Base-by-base conservation (phyloP, 148 eudicot species). In the Selenicereus undatus region DNA sequence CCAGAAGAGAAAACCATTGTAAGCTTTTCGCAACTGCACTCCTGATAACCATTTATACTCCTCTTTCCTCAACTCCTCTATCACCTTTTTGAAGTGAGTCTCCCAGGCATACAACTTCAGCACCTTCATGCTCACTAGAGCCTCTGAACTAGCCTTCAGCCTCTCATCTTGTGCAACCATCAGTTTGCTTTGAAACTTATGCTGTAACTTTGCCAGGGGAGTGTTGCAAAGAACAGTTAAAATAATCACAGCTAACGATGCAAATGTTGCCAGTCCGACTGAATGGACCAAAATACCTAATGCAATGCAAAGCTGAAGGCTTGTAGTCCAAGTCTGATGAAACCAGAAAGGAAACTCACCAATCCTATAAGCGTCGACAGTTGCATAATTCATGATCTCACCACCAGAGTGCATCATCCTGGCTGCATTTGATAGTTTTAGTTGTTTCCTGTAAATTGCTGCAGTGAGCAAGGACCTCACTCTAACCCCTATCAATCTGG, bases 61-160 rank as follows among this genome's bases (percentile, higher is more conserved):
- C 12, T 79, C 84, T 68, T 82, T 70, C 87, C 98, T 91, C 75
- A 95, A 62, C 14, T 83, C 88, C 70, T 93, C 91, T 20, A 93
- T 90, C 18, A 82, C 90, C 51, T 87, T 81, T 82, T 85, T 93
- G 81, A 95, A 90, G 88, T 93, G 94, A 45, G 82, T 88, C 78
- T 95, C 98, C 98, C 98, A 93, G 12, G 97, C 98, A 74, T 95
- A 95, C 66, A 95, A 64, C 81, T 93, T 95, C 74, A 95, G 84
- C 74, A 88, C 88, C 80, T 88, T 95, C 96, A 95, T 95, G 83
- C 89, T 93, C 83, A 89, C 88, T 18, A 95, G 94, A 56, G 96
- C 91, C 81, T 93, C 95, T n/a, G 90, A 83, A 65, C 79, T 87
- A 66, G 91, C 90, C 80, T 93, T 93, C 64, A 93, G 86, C 86